phyloP scores from a whole-genome alignment of 1,139 yeast genomes.

The Blastobotrys indianensis region DNA sequence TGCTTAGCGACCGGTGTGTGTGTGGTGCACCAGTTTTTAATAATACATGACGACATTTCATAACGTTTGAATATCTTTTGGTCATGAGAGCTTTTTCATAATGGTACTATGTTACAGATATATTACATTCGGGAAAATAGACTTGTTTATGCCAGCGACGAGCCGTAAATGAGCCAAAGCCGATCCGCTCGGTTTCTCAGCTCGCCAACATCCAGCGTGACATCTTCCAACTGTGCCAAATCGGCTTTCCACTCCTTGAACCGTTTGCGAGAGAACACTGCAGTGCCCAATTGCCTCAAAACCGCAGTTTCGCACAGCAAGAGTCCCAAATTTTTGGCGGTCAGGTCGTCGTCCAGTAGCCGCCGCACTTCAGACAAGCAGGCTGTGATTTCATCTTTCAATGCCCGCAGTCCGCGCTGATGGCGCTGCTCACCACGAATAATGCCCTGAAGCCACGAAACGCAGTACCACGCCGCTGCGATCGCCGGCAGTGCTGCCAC shows the following conservation, averaged over 20 bases:
- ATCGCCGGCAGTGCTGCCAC: constrained; percentile 75
- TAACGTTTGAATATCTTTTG: too few relatives aligned
- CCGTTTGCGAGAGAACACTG: constrained; percentile 15
- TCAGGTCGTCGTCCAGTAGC: constrained; percentile 11
- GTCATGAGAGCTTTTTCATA: too few relatives aligned
- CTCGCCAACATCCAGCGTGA: background rate
- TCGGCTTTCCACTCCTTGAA: constrained; percentile 17
- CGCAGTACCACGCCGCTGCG: constrained; percentile 24
- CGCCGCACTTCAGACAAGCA: constrained; percentile 17
- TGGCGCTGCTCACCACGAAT: constrained; percentile 17
- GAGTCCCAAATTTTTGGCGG: constrained; percentile 17
- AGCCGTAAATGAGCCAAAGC: constrained; percentile 7
- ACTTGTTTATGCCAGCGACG: too few relatives aligned
- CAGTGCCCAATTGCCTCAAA: constrained; percentile 17
- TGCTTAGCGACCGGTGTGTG: too few relatives aligned
- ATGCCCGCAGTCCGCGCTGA: constrained; percentile 15
- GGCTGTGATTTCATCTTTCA: constrained; percentile 14
- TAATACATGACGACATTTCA: too few relatives aligned
- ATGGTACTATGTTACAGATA: too few relatives aligned
- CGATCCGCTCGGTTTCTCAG: constrained; percentile 2
- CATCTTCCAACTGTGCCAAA: constrained; percentile 7
- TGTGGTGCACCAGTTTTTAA: too few relatives aligned
- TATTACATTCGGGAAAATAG: too few relatives aligned
- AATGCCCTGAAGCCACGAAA: background rate
- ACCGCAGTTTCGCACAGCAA: constrained; percentile 22